phyloP scores from a whole-genome alignment of 2,329 filamentous ascomycete species.

The Rhinocladiella mackenziei region DNA sequence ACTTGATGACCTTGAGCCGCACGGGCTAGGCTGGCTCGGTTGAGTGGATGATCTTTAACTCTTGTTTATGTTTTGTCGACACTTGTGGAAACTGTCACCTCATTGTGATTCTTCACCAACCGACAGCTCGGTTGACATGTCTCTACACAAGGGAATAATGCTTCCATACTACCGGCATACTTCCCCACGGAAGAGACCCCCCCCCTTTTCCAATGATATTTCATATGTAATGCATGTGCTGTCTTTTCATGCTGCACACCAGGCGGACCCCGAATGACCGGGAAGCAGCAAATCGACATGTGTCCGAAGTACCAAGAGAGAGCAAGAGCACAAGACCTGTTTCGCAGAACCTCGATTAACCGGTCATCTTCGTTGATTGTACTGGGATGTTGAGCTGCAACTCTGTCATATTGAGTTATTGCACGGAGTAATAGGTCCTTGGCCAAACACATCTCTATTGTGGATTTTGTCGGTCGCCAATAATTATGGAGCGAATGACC shows the following conservation, averaged over 20 bases:
- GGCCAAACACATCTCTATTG: background rate
- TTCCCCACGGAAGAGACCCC: background rate
- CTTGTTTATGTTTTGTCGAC: constrained; percentile 12
- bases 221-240: constrained; percentile 21
- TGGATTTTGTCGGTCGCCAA: background rate
- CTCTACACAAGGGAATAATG: constrained; percentile 1
- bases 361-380: constrained; percentile 32
- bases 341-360: constrained; percentile 19
- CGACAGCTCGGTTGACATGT: constrained; percentile 1
- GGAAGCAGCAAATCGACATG: constrained; percentile 7
- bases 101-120: constrained; percentile 7
- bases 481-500: constrained; percentile 1
- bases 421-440: constrained; percentile 26
- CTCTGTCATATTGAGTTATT: constrained; percentile 32
- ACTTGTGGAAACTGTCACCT: constrained; percentile 15
- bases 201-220: constrained; percentile 8
- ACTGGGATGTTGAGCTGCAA: constrained; percentile 27
- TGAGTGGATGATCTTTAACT: constrained; percentile 15
- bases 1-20: constrained; percentile 26
- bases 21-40: constrained; percentile 25
- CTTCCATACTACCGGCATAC: constrained; percentile 2
- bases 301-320: constrained; percentile 5
- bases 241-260: constrained; percentile 3
- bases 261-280: constrained; percentile 5
- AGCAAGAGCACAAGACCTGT: constrained; percentile 16